Evolutionary conservation across 768 basidiomycete genomes (phyloP), one percentile per base, ranked within the genome.

Genomic region (Naganishia vishniacii): DNA sequence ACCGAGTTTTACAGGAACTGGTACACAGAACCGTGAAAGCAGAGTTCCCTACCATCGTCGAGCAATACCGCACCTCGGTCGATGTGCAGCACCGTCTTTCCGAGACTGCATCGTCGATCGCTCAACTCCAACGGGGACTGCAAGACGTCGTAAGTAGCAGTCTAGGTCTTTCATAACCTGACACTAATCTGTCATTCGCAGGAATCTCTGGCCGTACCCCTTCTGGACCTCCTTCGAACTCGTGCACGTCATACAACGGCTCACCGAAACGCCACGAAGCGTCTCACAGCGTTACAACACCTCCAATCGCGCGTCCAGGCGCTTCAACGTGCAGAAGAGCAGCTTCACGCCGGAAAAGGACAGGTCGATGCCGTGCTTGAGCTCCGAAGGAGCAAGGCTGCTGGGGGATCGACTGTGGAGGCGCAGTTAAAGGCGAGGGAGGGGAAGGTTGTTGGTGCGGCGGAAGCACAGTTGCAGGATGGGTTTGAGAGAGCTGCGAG

Each of bases 391-490:
- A 2, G 23, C 4, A 18, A 7, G 20, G 37, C 4, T 13, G 28
- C 7, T 23, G 34, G 11, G 23, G 37, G 53, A 23, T 20, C 37
- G 34, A 5, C 37, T 8, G 20, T 25, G 7, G 11, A 26, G 3
- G n/a, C 34, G 5, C 34, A 41, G 20, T 12, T 56, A 5, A 9
- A n/a, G 2, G 20, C 34, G 23, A 20, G 53, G 26, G 31, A 40
- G 49, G 34, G 9, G 4, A 41, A 25, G 25, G 12, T 56, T 11
- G 25, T 34, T n/a, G 31, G 15, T 7, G 53, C 53, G 53, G 23
- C 34, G 6, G 25, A 34, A 1, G 53, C 53, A 23, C 53, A 56
- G 53, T 29, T 56, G 18, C 37, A 56, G 23, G 53, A 56, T 13
- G 53, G 13, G 23, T 56, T 37, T n/a, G 34, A 56, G 23, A 34